Percentiles rank a stretch among this genome's conserved stretches.
Conservation (phyloP, 2,329 filamentous ascomycete species). For the Trichophyton rubrum region DNA sequence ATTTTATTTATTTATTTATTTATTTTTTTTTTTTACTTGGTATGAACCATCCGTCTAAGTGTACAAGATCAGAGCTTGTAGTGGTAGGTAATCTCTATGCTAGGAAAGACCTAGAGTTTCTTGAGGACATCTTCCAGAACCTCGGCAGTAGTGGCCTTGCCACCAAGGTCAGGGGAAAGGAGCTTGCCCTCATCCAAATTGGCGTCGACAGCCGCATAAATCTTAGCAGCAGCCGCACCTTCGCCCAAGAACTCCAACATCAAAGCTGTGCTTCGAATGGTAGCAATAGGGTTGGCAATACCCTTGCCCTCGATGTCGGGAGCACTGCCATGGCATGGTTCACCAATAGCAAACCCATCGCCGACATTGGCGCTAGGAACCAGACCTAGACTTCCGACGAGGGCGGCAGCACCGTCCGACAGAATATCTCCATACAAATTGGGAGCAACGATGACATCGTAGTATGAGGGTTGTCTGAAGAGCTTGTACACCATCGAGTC, state of each 20-base stretch:
- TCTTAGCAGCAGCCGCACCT: slow-evolving; percentile 71
- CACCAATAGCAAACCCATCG: slow-evolving; percentile 86
- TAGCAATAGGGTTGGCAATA: slow-evolving; percentile 94
- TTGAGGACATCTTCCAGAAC: slow-evolving; percentile 76
- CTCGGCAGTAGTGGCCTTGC: slow-evolving; percentile 71
- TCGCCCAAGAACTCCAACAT: slow-evolving; percentile 95
- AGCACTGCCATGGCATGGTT: slow-evolving; percentile 93
- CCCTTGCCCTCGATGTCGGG: slow-evolving; percentile 88
- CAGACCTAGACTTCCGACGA: slow-evolving; percentile 82
- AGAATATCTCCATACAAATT: slow-evolving; percentile 97
- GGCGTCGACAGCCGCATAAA: slow-evolving; percentile 83
- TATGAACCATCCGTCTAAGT: neutral
- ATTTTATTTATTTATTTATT: no score
- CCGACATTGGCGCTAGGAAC: slow-evolving; percentile 94
- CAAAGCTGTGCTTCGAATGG: slow-evolving; percentile 74
- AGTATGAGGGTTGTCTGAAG: slow-evolving; percentile 85
- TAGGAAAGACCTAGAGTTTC: slow-evolving; percentile 6
- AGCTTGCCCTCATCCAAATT: slow-evolving; percentile 74
- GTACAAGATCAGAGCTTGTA: neutral
- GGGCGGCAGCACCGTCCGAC: slow-evolving; percentile 84
- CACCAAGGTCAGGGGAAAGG: slow-evolving; percentile 81
- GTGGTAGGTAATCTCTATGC: no score
- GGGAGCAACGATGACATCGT: slow-evolving; percentile 95
- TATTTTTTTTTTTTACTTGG: neutral
- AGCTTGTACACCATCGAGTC: slow-evolving; percentile 99